Evolutionary conservation across 2,329 filamentous ascomycete species (phyloP).

Genomic region (Penicillium hesseltinei): DNA sequence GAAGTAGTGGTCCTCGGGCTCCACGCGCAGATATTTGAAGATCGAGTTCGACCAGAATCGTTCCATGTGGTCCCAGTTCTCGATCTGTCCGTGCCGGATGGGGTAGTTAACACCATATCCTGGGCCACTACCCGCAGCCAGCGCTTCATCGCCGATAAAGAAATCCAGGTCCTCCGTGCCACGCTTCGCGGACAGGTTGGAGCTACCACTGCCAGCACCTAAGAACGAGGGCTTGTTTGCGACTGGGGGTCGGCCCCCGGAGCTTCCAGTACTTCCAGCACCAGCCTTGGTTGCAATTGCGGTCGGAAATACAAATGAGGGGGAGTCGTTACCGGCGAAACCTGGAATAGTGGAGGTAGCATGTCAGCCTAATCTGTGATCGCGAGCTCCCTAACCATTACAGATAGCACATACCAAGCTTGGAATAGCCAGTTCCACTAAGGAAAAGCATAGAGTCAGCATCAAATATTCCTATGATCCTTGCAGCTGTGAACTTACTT

Average conservation of each 20-base stretch:
- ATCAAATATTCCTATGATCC: constrained; percentile 13
- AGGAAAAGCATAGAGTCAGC: constrained; percentile 25
- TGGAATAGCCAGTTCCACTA: constrained; percentile 98
- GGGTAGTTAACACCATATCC: constrained; percentile 97
- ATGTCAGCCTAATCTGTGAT: constrained; percentile 36
- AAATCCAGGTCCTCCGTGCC: constrained; percentile 97
- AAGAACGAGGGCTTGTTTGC: constrained; percentile 95
- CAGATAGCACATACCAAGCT: constrained; percentile 70
- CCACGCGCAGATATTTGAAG: constrained; percentile 97
- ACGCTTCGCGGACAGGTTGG: constrained; percentile 84
- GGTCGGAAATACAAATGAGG: constrained; percentile 98
- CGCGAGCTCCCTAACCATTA: constrained; percentile 11
- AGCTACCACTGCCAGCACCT: constrained; percentile 77
- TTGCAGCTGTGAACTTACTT: constrained; percentile 67
- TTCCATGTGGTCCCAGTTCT: constrained; percentile 99
- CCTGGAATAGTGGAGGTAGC: constrained; percentile 53
- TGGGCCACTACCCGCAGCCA: constrained; percentile 77
- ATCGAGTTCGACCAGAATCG: constrained; percentile 99
- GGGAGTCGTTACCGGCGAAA: constrained; percentile 98
- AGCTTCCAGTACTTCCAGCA: constrained; percentile 64
- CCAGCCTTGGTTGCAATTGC: constrained; percentile 93
- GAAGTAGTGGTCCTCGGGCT: constrained; percentile 98
- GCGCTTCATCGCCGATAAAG: constrained; percentile 96
- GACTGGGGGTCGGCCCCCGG: constrained; percentile 83
- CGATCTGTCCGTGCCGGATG: constrained; percentile 95